phyloP scores from a whole-genome alignment of 331 rosid genomes.

The Dryas integrifolia region DNA sequence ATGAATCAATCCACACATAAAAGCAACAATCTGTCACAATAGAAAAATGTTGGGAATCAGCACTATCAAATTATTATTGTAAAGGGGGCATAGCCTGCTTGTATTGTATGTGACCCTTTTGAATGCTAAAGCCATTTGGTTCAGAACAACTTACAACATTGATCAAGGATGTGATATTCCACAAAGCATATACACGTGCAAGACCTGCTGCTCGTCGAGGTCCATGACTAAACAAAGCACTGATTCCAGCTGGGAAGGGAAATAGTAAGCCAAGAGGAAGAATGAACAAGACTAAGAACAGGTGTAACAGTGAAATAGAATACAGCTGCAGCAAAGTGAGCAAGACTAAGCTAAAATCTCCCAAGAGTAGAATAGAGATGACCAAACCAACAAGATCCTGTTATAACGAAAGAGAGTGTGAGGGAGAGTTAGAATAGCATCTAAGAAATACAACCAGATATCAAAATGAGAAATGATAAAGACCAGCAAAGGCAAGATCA shows the following conservation, averaged over 20 bases:
- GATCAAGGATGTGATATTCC: constrained; percentile 91
- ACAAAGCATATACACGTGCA: constrained; percentile 86
- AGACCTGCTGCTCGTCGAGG: constrained; percentile 86
- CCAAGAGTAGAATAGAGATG: constrained; percentile 80
- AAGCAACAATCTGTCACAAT: constrained; percentile 65
- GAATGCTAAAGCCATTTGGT: not conserved
- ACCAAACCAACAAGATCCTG: constrained; percentile 99
- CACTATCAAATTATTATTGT: not conserved
- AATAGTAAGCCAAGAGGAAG: constrained; percentile 81
- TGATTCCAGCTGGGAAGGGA: constrained; percentile 94
- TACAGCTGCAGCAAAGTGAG: constrained; percentile 89
- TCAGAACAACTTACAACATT: constrained; percentile 74
- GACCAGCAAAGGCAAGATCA: constrained; percentile 17
- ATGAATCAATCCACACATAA: constrained; percentile 81
- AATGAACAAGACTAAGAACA: constrained; percentile 69
- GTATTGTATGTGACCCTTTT: not conserved
- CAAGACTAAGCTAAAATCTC: constrained; percentile 87
- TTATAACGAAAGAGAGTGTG: constrained; percentile 11
- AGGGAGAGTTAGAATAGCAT: constrained; percentile 24
- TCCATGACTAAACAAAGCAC: constrained; percentile 94
- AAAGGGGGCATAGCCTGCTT: not conserved
- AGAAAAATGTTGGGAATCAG: constrained; percentile 2
- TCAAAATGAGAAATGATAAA: not conserved
- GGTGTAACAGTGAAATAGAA: constrained; percentile 64
- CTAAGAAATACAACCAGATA: constrained; percentile 20